phyloP scores from a whole-genome alignment of 139 green algal genomes.

The Chlorella sp. region DNA sequence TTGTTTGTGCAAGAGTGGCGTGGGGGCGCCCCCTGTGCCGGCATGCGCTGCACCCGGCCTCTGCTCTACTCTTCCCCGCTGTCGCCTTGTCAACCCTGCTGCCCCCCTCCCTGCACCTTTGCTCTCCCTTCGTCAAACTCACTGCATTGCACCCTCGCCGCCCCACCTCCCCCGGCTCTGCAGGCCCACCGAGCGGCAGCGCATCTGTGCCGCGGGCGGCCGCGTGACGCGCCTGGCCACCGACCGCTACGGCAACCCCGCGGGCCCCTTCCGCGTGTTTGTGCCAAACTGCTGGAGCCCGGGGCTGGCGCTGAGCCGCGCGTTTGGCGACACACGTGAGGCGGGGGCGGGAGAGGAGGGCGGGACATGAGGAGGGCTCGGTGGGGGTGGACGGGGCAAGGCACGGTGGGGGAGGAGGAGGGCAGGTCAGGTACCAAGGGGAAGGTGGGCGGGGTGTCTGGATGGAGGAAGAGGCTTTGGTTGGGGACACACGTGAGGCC shows the following conservation, averaged over 20 bases:
- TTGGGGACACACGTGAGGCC: no score
- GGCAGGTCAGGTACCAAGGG: no score
- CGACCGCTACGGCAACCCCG: constrained; percentile 30
- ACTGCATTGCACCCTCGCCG: not conserved
- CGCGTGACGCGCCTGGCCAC: constrained; percentile 58
- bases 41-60: no score
- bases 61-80: not conserved
- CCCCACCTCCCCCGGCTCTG: not conserved
- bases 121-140: not conserved
- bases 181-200: constrained; percentile 39
- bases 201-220: constrained; percentile 58
- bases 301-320: constrained; percentile 62
- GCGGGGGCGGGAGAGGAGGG: not conserved
- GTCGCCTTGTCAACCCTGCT: not conserved
- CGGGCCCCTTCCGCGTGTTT: constrained; percentile 64
- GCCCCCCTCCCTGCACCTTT: no score
- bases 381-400: no score
- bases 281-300: constrained; percentile 53
- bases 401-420: no score
- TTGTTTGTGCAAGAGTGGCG: no score
- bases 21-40: no score
- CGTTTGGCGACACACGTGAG: constrained; percentile 61
- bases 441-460: not conserved
- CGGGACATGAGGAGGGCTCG: not conserved
- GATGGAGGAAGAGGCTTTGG: not conserved